Evolutionary conservation across 257 asterid genomes (phyloP).

Genomic region (Solanum appendiculatum): DNA sequence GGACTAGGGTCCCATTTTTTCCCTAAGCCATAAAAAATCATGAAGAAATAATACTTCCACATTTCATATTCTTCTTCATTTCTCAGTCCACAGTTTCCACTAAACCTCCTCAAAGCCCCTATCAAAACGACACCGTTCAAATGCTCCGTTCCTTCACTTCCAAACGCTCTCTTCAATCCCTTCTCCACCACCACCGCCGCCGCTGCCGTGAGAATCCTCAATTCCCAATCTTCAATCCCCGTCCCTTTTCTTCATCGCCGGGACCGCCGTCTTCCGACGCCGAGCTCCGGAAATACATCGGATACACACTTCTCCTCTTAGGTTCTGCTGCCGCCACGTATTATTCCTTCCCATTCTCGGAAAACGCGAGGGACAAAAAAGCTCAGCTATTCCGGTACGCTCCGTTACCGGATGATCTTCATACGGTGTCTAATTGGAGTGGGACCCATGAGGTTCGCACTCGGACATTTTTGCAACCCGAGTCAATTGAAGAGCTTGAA

Average conservation of each 20-base stretch:
- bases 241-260: slow-evolving; percentile 4
- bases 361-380: slow-evolving; percentile 64
- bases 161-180: slow-evolving; percentile 45
- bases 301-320: slow-evolving; percentile 67
- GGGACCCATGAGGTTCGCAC: slow-evolving; percentile 96
- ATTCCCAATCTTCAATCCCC: background rate
- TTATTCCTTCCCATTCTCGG: slow-evolving; percentile 83
- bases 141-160: slow-evolving; percentile 44
- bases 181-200: slow-evolving; percentile 5
- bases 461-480: slow-evolving; percentile 84
- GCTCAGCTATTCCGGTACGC: slow-evolving; percentile 92
- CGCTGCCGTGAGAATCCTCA: slow-evolving; percentile 11
- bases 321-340: slow-evolving; percentile 85
- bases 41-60: background rate
- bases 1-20: background rate
- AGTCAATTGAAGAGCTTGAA: slow-evolving; percentile 43
- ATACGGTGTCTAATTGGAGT: slow-evolving; percentile 90
- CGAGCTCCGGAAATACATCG: slow-evolving; percentile 75
- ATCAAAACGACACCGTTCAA: slow-evolving; percentile 3
- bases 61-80: background rate
- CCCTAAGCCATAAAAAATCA: background rate
- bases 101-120: slow-evolving; percentile 20
- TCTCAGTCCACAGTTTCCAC: background rate
- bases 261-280: slow-evolving; percentile 54
- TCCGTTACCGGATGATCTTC: slow-evolving; percentile 85